These are phyloP conservation scores for Dendrobium catenatum DNA, from an alignment of 106 monocot genomes.

Conservation along the genomic window DNA sequence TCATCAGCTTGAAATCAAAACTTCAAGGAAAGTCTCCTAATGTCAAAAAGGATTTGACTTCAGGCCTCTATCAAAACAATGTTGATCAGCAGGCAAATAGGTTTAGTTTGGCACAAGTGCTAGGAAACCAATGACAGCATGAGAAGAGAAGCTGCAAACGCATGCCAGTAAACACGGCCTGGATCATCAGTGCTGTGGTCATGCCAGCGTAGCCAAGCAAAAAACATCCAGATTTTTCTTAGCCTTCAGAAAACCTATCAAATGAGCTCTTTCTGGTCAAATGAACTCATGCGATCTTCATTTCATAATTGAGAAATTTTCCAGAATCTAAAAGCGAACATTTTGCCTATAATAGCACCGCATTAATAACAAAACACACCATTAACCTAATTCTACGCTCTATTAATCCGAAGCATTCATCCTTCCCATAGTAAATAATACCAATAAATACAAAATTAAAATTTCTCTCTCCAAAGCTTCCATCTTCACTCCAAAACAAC, in stretches of 20 bases:
- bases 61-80: neutral
- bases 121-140: too few relatives aligned
- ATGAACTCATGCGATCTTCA: neutral
- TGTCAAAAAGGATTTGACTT: neutral
- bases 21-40: neutral
- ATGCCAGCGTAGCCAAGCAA: neutral
- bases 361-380: neutral
- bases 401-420: neutral
- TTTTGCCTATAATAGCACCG: neutral
- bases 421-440: neutral
- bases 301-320: neutral
- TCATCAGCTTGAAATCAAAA: too few relatives aligned
- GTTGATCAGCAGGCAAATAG: neutral
- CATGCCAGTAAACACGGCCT: neutral
- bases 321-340: neutral
- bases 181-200: neutral
- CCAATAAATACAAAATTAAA: neutral
- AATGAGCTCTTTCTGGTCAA: neutral
- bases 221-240: neutral
- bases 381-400: neutral
- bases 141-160: neutral
- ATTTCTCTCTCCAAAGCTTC: neutral
- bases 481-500: neutral
- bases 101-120: neutral
- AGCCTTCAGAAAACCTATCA: neutral